Conservation (phyloP, 257 asterid genomes). For the Fraxinus anomala region DNA sequence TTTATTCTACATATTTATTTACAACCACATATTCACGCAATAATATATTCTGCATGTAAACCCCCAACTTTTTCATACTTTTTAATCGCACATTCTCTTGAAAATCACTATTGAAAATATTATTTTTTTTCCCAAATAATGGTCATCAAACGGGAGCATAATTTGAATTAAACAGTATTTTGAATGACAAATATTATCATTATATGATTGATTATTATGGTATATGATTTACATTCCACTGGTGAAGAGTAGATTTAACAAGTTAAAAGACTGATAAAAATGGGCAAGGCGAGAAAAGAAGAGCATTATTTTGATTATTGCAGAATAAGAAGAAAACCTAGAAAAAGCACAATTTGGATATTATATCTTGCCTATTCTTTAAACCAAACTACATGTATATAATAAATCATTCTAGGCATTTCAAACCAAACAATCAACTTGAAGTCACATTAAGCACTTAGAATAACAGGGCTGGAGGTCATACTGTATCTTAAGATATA, state of each 20-base stretch:
- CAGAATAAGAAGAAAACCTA: neutral
- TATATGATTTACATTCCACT: neutral
- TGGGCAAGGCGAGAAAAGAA: neutral
- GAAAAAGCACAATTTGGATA: neutral
- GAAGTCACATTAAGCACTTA: neutral
- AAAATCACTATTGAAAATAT: too few relatives aligned
- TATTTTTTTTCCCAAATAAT: too few relatives aligned
- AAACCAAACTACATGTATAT: neutral
- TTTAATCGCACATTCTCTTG: too few relatives aligned
- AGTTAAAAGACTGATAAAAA: neutral
- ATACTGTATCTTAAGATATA: neutral
- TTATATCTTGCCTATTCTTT: neutral
- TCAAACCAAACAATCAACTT: neutral
- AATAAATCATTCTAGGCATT: neutral
- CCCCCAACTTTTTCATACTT: too few relatives aligned
- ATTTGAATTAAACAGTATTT: neutral
- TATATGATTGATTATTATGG: neutral
- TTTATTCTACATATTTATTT: too few relatives aligned
- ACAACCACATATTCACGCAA: too few relatives aligned
- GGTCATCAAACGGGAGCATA: too few relatives aligned
- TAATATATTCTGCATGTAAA: too few relatives aligned
- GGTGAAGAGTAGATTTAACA: neutral
- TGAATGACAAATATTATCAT: neutral
- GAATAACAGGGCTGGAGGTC: neutral
- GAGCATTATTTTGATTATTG: neutral